Conservation (phyloP, 495 filamentous ascomycete genomes). For the Xylaria intraflava region DNA sequence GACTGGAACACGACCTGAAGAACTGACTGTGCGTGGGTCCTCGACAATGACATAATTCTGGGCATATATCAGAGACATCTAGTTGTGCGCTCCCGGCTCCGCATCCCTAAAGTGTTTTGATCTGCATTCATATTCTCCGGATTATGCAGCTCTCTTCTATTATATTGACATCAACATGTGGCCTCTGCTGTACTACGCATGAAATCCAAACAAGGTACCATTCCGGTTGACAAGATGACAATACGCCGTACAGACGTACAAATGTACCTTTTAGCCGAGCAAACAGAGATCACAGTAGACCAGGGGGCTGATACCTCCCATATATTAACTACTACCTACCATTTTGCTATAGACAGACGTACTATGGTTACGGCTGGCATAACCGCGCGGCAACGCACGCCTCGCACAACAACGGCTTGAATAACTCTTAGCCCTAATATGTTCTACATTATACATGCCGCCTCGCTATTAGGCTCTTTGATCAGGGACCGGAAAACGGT, state of each 20-base stretch:
- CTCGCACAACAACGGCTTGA: constrained; percentile 3
- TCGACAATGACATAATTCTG: neutral
- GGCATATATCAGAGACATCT: neutral
- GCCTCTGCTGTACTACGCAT: neutral
- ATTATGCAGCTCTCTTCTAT: constrained; percentile 1
- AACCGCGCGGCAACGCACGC: constrained; percentile 8
- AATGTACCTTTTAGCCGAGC: neutral
- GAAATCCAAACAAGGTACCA: constrained; percentile 2
- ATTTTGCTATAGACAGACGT: neutral
- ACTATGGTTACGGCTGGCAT: constrained; percentile 3
- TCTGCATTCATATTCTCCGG: neutral
- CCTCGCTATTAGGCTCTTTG: constrained; percentile 14
- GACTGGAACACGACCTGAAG: constrained; percentile 2
- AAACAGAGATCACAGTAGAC: constrained; percentile 1
- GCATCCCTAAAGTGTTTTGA: too few species aligned
- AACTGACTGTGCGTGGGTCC: neutral
- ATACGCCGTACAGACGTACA: constrained; percentile 1
- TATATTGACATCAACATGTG: neutral
- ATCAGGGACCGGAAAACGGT: neutral
- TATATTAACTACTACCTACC: too few species aligned
- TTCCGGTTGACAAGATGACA: constrained; percentile 10
- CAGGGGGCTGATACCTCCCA: too few species aligned
- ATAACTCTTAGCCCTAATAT: constrained; percentile 2
- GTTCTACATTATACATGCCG: constrained; percentile 1
- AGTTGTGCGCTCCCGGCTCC: too few species aligned